Base-by-base conservation (phyloP, 1,284 basidiomycete species). In the Fomes fomentarius region DNA sequence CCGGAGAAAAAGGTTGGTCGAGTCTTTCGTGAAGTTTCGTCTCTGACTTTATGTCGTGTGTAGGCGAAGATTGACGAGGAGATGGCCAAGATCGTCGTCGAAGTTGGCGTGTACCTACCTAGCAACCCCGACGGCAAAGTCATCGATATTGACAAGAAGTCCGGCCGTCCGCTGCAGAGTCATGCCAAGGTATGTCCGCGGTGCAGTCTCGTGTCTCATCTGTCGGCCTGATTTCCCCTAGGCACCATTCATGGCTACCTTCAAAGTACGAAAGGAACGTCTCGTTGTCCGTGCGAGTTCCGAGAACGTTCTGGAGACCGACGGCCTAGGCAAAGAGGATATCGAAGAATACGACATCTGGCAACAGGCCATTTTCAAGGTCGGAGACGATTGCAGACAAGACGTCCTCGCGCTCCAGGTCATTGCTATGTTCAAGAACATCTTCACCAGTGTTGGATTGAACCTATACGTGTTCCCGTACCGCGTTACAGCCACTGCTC, bases 201-300 rank as follows among this genome's bases (percentile, higher is more conserved):
- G 14, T 2, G 8, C 22, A 2, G 15, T 15, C 19, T 47, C 30
- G 5, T 7, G 8, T 0, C 7, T 6, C 24, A 37, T 10, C 22
- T 15, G 12, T 19, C 15, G 21, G 21, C 17, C 10, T 22, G 12
- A 38, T 44, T 1, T 10, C 25, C 4, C 12, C 6, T 57, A 96
- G 94, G 96, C 97, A 4, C 97, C 97, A 0, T 99, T 99, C 77
- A 99, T 99, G 97, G 97, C 97, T 0, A 98, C 97, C 0, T 99
- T 99, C 82, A 97, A 96, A 78, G 97, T 99, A 19, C 84, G 91
- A 58, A 96, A 94, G 71, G 87, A 93, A 62, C 79, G 81, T 11
- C 71, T 84, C 15, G 79, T 84, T 14, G 72, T 91, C 28, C 75
- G 84, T 58, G 77, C 77, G 11, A 61, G 91, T 60, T 83, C 87